Evolutionary conservation across 148 eudicot genomes (phyloP), one percentile per base, ranked within the genome.

Genomic region (Simmondsia chinensis): DNA sequence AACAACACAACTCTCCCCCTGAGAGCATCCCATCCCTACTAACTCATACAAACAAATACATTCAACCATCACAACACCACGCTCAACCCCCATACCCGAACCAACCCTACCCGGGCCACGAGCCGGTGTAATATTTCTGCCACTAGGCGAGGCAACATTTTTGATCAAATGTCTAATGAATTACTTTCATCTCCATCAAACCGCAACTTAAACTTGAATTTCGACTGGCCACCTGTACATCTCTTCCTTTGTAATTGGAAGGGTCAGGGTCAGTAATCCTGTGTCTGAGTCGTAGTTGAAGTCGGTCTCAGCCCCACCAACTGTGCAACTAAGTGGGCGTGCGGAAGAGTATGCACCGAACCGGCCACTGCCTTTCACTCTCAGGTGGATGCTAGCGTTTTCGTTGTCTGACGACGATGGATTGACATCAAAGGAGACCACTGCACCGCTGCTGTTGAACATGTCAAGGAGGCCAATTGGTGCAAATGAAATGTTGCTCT

Each of bases 401-500:
- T 36, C 28, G n/a, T 48, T 59, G 26, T 52, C 64, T n/a, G 65
- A 27, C n/a, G 56, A 31, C 16, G 22, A 15, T 20, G 46, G 42
- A 37, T n/a, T n/a, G n/a, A 83, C 71, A 21, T 75, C 71, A 48
- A 52, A 57, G 9, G 69, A 63, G 50, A 81, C 85, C 42, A 81
- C 72, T 29, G 95, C 97, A 9, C 93, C 95, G 25, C 93, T 39
- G 6, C 70, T 11, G 60, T 89, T 89, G 76, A 76, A 79, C 97
- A 89, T 89, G 56, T 79, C 74, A n/a, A 89, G 63, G 56, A 85
- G 28, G 14, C 97, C 97, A 17, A 89, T 84, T 36, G 93, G 78
- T 15, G 97, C 91, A 43, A 89, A 81, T n/a, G 79, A 68, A 34
- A 80, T 73, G 68, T 48, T 63, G 34, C 44, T 54, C 9, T 70